Conservation (phyloP, 352 stramenopile species). For the Pythium sp. region DNA sequence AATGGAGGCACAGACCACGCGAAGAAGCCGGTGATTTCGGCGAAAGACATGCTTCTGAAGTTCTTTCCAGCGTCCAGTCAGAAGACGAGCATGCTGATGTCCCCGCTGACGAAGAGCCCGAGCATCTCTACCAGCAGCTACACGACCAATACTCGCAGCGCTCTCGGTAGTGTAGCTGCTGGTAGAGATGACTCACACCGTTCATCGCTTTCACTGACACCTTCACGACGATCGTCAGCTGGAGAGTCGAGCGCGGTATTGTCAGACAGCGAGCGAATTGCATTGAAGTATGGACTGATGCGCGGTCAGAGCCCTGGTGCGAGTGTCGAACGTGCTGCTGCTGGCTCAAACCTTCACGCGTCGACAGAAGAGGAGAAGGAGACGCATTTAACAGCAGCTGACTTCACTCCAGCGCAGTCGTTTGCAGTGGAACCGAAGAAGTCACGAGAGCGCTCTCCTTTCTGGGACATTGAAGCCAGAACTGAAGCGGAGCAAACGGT, state of each 20-base stretch:
- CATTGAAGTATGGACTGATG: slow-evolving; percentile 58
- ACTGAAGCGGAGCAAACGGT: slow-evolving; percentile 21
- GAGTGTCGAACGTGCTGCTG: no score
- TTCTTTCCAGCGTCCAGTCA: slow-evolving; percentile 29
- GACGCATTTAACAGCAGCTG: not conserved
- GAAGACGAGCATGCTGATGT: not conserved
- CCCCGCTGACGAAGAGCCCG: not conserved
- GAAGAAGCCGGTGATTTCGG: slow-evolving; percentile 61
- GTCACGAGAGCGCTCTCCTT: slow-evolving; percentile 4
- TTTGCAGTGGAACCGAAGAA: slow-evolving; percentile 4
- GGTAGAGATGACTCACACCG: not conserved
- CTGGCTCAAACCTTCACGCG: not conserved
- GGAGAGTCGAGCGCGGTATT: slow-evolving; percentile 8
- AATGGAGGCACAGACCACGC: not conserved
- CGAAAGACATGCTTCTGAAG: slow-evolving; percentile 51
- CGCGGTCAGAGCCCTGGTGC: slow-evolving; percentile 8
- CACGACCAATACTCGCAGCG: not conserved
- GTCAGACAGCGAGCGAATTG: slow-evolving; percentile 49
- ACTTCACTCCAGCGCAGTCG: not conserved
- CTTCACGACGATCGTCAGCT: not conserved
- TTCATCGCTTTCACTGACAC: not conserved
- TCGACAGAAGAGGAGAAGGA: not conserved
- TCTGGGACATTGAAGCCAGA: slow-evolving; percentile 11
- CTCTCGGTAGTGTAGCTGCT: not conserved
- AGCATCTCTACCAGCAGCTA: not conserved